Conservation (phyloP, 1,284 basidiomycete species). For the Gomphus sp. region DNA sequence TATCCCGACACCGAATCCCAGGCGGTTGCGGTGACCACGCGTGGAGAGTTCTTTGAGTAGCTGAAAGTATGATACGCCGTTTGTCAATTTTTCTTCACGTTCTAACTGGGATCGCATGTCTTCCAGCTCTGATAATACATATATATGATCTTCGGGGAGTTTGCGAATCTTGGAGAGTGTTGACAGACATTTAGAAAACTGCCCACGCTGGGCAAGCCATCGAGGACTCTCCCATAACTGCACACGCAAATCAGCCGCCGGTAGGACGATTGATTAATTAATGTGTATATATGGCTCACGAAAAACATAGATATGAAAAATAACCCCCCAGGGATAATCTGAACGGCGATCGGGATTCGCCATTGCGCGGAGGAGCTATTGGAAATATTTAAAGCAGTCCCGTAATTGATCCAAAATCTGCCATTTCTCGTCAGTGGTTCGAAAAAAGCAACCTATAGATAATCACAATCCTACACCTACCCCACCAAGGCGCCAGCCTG, state of each 20-base stretch:
- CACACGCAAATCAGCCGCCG: constrained; percentile 12
- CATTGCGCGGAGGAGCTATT: constrained; percentile 28
- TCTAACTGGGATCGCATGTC: too few relatives aligned
- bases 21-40: neutral
- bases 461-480: constrained; percentile 19
- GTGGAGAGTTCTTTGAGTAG: constrained; percentile 12
- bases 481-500: constrained; percentile 22
- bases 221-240: neutral
- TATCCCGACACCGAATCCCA: neutral
- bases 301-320: constrained; percentile 33
- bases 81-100: too few relatives aligned
- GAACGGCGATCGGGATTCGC: constrained; percentile 40
- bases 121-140: too few relatives aligned
- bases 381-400: constrained; percentile 26
- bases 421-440: neutral
- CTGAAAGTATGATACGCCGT: neutral
- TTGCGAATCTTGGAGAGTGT: constrained; percentile 32
- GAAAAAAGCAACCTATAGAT: neutral
- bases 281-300: constrained; percentile 15
- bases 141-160: constrained; percentile 26
- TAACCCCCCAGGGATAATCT: constrained; percentile 41
- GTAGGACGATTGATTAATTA: too few relatives aligned
- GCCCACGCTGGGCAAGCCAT: constrained; percentile 36
- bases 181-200: constrained; percentile 26
- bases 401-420: too few relatives aligned